phyloP scores from a whole-genome alignment of 164 flowering plant genomes.

The Annona cherimola region DNA sequence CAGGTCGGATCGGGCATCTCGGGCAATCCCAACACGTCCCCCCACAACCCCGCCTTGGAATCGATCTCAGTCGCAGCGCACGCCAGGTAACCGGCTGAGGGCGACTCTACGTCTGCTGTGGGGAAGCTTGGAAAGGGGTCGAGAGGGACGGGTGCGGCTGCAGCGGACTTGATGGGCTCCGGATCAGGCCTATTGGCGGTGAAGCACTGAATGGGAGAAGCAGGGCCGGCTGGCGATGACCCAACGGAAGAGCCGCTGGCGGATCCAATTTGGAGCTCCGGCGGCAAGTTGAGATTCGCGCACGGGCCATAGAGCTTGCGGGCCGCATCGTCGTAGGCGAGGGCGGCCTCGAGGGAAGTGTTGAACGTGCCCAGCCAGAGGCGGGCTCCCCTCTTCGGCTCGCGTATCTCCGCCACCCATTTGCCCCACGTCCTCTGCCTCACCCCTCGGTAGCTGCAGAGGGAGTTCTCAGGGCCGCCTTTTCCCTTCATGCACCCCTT shows the following conservation, averaged over 20 bases:
- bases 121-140: not conserved
- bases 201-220: conserved; percentile 1
- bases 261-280: not conserved
- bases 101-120: no score
- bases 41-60: not conserved
- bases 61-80: not conserved
- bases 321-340: conserved; percentile 53
- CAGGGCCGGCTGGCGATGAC: not conserved
- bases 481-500: conserved; percentile 67
- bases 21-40: not conserved
- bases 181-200: not conserved
- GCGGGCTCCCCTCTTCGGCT: conserved; percentile 44
- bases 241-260: not conserved
- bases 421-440: conserved; percentile 69
- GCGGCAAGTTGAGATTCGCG: conserved; percentile 46
- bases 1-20: not conserved
- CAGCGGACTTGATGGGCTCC: not conserved
- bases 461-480: conserved; percentile 59
- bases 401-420: conserved; percentile 72
- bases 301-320: conserved; percentile 37
- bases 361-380: conserved; percentile 62
- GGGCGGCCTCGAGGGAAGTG: conserved; percentile 51
- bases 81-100: not conserved
- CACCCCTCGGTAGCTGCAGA: conserved; percentile 50
- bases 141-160: not conserved